Conservation (phyloP, 495 filamentous ascomycete genomes). For the Polyplosphaeria fusca region DNA sequence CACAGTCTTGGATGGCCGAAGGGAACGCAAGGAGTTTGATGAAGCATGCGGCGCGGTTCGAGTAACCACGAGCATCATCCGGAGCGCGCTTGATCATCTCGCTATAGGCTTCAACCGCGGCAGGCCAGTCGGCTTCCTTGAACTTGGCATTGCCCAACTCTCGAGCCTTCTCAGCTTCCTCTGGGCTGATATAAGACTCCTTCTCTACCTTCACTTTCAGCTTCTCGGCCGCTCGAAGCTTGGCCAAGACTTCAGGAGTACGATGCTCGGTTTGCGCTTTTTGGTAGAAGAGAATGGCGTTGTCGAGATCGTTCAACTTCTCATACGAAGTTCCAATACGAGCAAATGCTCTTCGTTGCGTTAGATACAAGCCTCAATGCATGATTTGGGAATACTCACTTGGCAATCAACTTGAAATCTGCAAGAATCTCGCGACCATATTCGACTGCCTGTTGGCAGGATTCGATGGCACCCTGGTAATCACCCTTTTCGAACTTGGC, state of each 20-base stretch:
- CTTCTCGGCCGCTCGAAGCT: constrained; percentile 92
- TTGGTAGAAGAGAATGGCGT: constrained; percentile 87
- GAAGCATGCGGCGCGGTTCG: constrained; percentile 93
- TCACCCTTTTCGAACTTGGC: constrained; percentile 96
- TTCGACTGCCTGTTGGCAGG: constrained; percentile 82
- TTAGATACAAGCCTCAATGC: constrained; percentile 6
- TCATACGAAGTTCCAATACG: constrained; percentile 89
- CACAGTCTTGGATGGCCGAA: constrained; percentile 86
- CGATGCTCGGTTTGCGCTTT: constrained; percentile 94
- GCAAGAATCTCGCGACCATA: constrained; percentile 81
- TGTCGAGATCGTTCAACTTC: constrained; percentile 73
- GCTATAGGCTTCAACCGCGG: constrained; percentile 86
- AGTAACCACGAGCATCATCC: constrained; percentile 89
- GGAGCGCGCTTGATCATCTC: constrained; percentile 98
- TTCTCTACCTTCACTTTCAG: constrained; percentile 72
- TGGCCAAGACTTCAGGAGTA: constrained; percentile 87
- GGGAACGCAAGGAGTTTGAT: constrained; percentile 97
- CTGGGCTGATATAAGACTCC: constrained; percentile 81
- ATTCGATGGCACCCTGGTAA: constrained; percentile 77
- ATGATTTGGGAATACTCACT: constrained; percentile 49
- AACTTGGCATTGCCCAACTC: constrained; percentile 94
- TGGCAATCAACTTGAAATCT: constrained; percentile 96
- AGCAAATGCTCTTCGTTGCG: constrained; percentile 62
- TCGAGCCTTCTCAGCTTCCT: constrained; percentile 90
- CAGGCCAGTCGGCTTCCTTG: constrained; percentile 95